Percentiles rank a stretch among this genome's conserved stretches.
Conservation (phyloP, 2,329 filamentous ascomycete genomes). For the Aspergillus calidoustus region DNA sequence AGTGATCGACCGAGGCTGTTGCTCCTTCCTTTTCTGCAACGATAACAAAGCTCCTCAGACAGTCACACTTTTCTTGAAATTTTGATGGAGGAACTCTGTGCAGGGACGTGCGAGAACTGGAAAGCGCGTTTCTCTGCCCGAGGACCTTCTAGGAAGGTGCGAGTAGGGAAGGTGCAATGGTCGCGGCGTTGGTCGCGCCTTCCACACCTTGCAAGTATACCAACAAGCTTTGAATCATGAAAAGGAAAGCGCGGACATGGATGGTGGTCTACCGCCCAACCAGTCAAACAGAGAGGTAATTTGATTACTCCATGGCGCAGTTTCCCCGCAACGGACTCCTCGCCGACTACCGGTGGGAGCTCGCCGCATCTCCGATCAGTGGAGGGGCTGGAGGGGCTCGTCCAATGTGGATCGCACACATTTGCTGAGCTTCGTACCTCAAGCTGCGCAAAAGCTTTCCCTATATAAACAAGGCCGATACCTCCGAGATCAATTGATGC, state of each 20-base stretch:
- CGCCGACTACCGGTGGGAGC: slow-evolving; percentile 30
- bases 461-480: slow-evolving; percentile 24
- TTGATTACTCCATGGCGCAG: neutral
- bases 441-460: slow-evolving; percentile 21
- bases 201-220: neutral
- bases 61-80: neutral
- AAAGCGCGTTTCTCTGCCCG: neutral
- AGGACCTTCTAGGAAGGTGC: neutral
- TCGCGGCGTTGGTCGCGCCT: neutral
- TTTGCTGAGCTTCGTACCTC: slow-evolving; percentile 16
- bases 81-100: neutral
- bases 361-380: slow-evolving; percentile 28
- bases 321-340: slow-evolving; percentile 25
- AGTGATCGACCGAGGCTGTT: neutral
- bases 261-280: neutral
- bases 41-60: neutral
- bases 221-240: neutral
- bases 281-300: slow-evolving; percentile 1
- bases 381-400: slow-evolving; percentile 17
- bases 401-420: slow-evolving; percentile 26
- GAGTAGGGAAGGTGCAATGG: neutral
- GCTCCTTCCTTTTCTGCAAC: neutral
- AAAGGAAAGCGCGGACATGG: neutral
- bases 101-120: neutral
- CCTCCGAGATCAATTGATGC: slow-evolving; percentile 21